Evolutionary conservation across 192 early-diverging fungal genomes (phyloP), one percentile per base, ranked within the genome.

Genomic region (Backusella luteola): DNA sequence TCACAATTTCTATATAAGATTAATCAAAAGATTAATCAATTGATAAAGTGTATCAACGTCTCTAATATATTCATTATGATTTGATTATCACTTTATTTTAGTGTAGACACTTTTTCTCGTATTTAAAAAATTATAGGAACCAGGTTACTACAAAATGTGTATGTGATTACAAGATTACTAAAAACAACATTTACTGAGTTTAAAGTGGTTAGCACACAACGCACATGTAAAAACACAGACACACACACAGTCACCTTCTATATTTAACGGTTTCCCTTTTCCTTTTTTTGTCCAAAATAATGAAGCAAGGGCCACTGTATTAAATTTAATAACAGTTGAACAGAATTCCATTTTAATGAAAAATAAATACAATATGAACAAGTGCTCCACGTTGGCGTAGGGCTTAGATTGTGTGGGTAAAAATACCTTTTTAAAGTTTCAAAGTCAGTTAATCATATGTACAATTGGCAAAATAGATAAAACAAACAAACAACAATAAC

Each of bases 361-460:
- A n/a, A 49, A 19, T 49, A 49, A 49, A 19, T 49, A 49, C 46
- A 49, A 19, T 5, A 19, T 7, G 17, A 49, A 49, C 15, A 49
- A 17, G 6, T 44, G 15, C 15, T 44, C 3, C 6, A n/a, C 19
- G 1, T 17, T 49, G 46, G 15, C 46, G 17, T n/a, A 19, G 46
- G 46, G 46, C 46, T 49, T 49, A 7, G 46, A 44, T 49, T 49
- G 46, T 49, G 56, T 63, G 56, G 56, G 56, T 63, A 63, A 63
- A 63, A 63, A 63, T 63, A 63, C 11, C 32, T 23, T 53, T 53
- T 26, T 44, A 44, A 29, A 23, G n/a, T 63, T 63, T 63, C 8
- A 63, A 63, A 63, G 56, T 12, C 56, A 63, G 56, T 63, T 29
- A 63, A 63, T 63, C 56, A 63, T 63, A 12, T 63, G 56, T 63